Percentiles rank a stretch among this genome's conserved stretches.
Evolutionary conservation across 169 alveolate genomes (phyloP).

Genomic region (Ichthyophthirius multifiliis): DNA sequence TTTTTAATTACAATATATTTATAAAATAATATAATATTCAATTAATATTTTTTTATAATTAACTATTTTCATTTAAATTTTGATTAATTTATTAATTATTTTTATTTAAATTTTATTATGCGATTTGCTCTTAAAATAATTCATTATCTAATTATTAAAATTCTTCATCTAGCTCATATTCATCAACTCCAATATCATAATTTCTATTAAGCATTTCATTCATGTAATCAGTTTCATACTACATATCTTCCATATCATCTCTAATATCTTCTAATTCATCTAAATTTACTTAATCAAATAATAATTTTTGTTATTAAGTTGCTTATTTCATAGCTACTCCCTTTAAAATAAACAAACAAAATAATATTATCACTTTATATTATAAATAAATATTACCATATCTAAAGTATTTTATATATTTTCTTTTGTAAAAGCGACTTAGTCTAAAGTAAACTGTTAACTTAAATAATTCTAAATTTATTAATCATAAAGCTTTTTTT

Average conservation of each 20-base stretch:
- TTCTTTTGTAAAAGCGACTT: slow-evolving; percentile 16
- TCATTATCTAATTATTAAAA: neutral
- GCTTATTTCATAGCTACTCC: slow-evolving; percentile 12
- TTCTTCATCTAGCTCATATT: slow-evolving; percentile 15
- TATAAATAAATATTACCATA: neutral
- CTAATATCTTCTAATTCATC: slow-evolving; percentile 19
- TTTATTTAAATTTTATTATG: too few species aligned
- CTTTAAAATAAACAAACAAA: neutral
- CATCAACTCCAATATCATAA: slow-evolving; percentile 1
- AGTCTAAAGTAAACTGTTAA: slow-evolving; percentile 12
- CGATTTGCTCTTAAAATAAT: neutral
- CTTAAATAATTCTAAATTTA: neutral
- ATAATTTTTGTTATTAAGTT: neutral
- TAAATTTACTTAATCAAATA: slow-evolving; percentile 11
- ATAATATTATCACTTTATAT: neutral
- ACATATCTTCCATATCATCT: slow-evolving; percentile 20
- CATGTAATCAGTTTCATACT: slow-evolving; percentile 6
- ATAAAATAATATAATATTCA: too few species aligned
- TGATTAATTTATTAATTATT: too few species aligned
- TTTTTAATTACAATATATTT: too few species aligned
- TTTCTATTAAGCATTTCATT: slow-evolving; percentile 22
- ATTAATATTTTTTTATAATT: too few species aligned
- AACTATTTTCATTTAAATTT: too few species aligned
- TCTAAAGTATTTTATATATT: slow-evolving; percentile 7
- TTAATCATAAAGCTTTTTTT: slow-evolving; percentile 1